Conservation (phyloP, 2,329 filamentous ascomycete species). For the Talaromyces amestolkiae region DNA sequence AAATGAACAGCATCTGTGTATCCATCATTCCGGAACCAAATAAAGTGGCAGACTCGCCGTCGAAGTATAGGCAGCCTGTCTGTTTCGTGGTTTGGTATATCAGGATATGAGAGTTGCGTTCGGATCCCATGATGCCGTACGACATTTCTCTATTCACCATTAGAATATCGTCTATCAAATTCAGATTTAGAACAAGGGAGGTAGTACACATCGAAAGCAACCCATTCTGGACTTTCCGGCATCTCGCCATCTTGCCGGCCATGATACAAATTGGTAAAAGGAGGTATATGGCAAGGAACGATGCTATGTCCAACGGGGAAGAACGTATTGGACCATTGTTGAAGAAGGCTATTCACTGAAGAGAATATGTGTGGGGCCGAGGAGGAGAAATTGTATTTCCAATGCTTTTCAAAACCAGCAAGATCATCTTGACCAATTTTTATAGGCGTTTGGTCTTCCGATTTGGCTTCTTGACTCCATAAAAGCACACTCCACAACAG, state of each 20-base stretch:
- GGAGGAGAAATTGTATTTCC: constrained; percentile 46
- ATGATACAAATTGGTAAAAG: constrained; percentile 52
- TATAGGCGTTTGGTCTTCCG: not conserved
- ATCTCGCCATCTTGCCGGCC: constrained; percentile 43
- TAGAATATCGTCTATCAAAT: not conserved
- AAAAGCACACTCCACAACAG: not conserved
- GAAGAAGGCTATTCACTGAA: constrained; percentile 47
- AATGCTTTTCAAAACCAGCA: not conserved
- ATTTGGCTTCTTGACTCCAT: not conserved
- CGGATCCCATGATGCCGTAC: constrained; percentile 53
- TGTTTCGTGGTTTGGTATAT: constrained; percentile 50
- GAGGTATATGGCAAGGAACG: constrained; percentile 47
- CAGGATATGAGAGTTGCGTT: constrained; percentile 46
- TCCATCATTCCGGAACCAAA: constrained; percentile 49
- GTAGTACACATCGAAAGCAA: constrained; percentile 48
- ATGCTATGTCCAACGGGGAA: constrained; percentile 53
- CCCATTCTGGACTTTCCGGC: constrained; percentile 52
- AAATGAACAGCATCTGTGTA: constrained; percentile 52
- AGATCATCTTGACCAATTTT: not conserved
- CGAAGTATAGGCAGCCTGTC: constrained; percentile 50
- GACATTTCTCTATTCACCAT: constrained; percentile 42
- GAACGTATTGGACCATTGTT: constrained; percentile 54
- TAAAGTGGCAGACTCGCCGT: constrained; percentile 52
- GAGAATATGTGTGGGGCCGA: constrained; percentile 51
- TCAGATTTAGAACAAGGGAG: not conserved